Conservation (phyloP, 2,329 filamentous ascomycete species). For the Paraconiothyrium sp. region DNA sequence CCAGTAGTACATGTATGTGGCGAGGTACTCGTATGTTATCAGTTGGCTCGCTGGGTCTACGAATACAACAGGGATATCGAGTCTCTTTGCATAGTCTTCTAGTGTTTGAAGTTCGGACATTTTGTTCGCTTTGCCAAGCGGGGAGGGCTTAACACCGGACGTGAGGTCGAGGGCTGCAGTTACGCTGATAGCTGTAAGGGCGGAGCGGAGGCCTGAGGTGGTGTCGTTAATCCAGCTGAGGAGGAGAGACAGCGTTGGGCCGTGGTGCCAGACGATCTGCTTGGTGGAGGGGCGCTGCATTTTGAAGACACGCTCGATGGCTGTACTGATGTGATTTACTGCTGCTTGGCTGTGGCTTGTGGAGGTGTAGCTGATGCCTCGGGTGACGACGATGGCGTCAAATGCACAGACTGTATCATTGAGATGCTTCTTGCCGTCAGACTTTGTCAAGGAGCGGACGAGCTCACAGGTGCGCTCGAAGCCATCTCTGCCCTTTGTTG, state of each 20-base stretch:
- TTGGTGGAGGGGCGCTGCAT: conserved; percentile 16
- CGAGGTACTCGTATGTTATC: conserved; percentile 32
- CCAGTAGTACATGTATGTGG: conserved; percentile 44
- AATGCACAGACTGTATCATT: conserved; percentile 35
- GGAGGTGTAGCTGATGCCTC: conserved; percentile 35
- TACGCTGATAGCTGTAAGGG: conserved; percentile 37
- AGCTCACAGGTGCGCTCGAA: conserved; percentile 40
- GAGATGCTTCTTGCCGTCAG: conserved; percentile 35
- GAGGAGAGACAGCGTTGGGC: conserved; percentile 39
- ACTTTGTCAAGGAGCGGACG: conserved; percentile 35
- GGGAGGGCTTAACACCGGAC: conserved; percentile 31
- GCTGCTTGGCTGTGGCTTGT: conserved; percentile 23
- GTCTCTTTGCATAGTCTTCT: conserved; percentile 32
- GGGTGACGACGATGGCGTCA: conserved; percentile 40
- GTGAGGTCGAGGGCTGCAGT: conserved; percentile 33
- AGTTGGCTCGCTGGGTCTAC: conserved; percentile 37
- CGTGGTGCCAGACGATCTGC: conserved; percentile 48
- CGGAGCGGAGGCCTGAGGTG: conserved; percentile 30
- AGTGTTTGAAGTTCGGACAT: conserved; percentile 34
- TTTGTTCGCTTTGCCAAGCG: conserved; percentile 32
- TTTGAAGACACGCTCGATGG: conserved; percentile 32
- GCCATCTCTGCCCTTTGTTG: conserved; percentile 26
- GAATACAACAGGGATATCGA: conserved; percentile 40
- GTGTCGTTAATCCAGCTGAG: conserved; percentile 43
- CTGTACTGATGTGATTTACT: conserved; percentile 35